A percentile compares a stretch with the other conserved stretches of the same genome.
Conservation (phyloP, 306 rosid species). For the Dryas octopetala region DNA sequence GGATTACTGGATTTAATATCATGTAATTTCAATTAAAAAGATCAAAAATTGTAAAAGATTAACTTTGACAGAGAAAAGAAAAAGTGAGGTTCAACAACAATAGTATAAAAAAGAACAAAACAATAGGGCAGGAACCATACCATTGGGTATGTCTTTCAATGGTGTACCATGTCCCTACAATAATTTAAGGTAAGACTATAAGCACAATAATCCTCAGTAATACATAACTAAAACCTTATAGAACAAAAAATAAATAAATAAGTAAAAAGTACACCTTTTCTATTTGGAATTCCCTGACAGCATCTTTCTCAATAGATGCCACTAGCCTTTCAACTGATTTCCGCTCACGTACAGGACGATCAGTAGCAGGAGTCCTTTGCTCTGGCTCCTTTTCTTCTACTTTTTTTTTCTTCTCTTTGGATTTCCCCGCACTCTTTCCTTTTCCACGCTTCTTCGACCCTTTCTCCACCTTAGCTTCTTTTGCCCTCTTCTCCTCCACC, state of each 20-base stretch:
- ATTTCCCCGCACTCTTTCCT: conserved; percentile 44
- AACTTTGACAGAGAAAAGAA: not conserved
- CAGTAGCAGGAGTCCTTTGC: conserved; percentile 67
- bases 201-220: conserved; percentile 27
- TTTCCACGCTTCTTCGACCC: conserved; percentile 47
- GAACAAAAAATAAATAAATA: conserved; percentile 7
- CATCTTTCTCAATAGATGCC: conserved; percentile 69
- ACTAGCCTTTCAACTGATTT: conserved; percentile 97
- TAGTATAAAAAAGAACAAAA: conserved; percentile 15
- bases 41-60: not conserved
- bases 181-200: conserved; percentile 28
- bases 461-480: conserved; percentile 46
- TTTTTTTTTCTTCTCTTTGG: conserved; percentile 47
- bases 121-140: conserved; percentile 43
- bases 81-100: not conserved
- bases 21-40: not conserved
- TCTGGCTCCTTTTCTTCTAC: conserved; percentile 43
- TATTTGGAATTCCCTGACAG: conserved; percentile 72
- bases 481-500: conserved; percentile 31
- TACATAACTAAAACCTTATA: conserved; percentile 7
- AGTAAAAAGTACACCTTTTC: conserved; percentile 60
- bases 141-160: conserved; percentile 93
- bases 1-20: not conserved
- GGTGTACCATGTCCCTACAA: conserved; percentile 90
- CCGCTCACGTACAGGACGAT: conserved; percentile 96